These are phyloP conservation scores for Penicillium simplicissimum DNA, from an alignment of 495 filamentous ascomycete species.

Conservation along the genomic window DNA sequence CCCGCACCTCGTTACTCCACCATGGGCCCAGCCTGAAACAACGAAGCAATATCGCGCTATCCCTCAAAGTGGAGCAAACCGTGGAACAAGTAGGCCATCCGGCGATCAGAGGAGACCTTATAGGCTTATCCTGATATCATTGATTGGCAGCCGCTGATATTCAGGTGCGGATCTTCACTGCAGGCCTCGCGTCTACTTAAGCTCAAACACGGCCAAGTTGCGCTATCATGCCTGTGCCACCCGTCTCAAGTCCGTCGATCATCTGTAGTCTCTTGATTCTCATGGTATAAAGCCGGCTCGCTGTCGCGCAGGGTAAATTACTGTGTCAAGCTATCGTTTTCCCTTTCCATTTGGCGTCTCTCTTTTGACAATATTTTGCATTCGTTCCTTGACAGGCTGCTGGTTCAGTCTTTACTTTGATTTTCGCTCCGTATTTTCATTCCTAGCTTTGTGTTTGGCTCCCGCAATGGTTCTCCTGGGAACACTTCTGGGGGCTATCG, in stretches of 20 bases:
- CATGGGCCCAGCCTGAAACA: conserved; percentile 10
- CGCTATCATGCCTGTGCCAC: background rate
- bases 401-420: conserved; percentile 13
- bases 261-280: background rate
- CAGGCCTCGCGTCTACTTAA: conserved; percentile 13
- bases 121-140: conserved; percentile 13
- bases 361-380: conserved; percentile 13
- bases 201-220: conserved; percentile 20
- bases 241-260: background rate
- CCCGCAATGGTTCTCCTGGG: conserved; percentile 23
- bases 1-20: background rate
- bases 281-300: conserved; percentile 3
- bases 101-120: conserved; percentile 11
- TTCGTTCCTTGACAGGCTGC: conserved; percentile 17
- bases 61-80: background rate
- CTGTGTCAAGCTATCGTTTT: background rate
- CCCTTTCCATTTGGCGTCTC: conserved; percentile 4
- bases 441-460: background rate
- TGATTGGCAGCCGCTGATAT: conserved; percentile 6
- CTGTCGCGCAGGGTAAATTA: background rate
- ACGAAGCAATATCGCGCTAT: background rate
- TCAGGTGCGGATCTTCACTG: conserved; percentile 10
- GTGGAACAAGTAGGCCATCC: conserved; percentile 10
- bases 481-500: conserved; percentile 22
- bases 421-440: background rate